Base-by-base conservation (phyloP, 1,284 basidiomycete species). In the Cutaneotrichosporon dermatis region DNA sequence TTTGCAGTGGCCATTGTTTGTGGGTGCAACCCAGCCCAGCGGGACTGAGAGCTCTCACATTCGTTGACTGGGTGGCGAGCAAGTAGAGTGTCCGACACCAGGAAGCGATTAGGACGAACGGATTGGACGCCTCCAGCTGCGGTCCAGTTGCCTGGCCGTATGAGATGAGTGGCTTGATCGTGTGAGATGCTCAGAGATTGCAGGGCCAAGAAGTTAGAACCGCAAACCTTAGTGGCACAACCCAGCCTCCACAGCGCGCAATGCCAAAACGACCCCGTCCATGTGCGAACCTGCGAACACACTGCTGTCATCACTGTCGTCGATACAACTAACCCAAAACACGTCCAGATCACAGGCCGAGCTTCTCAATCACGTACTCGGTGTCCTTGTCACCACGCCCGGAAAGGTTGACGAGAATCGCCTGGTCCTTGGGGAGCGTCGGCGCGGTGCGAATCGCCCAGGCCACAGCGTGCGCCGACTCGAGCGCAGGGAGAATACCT, bases 401-500 rank as follows among this genome's bases (percentile, higher is more conserved):
- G 4, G 57, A 59, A 10, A 64, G 59, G 63, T 64, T 64, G 55
- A 99, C 86, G 55, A 99, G 92, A 43, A 99, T 81, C 74, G 97
- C 87, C 50, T 86, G 77, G 61, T 94, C 92, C 71, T 89, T 89
- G 1, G 86, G 82, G 73, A 99, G 76, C 1, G 85, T 88, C 79
- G 88, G 92, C 3, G 96, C 95, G 34, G 91, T 78, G 52, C 88
- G 82, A 54, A 96, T 83, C 16, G 88, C 92, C 54, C 88, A 87
- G 90, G 93, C 98, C 69, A 99, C 84, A 13, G 94, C 96, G 79
- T 99, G 96, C 16, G 91, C 88, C 1, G 91, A 93, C 78, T 99
- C 96, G 57, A 99, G 81, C 15, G 96, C 90, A 39, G 95, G 96
- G 71, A 99, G 97, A 73, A 99, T 99, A 35, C 96, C 96, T 80